These are phyloP conservation scores for Mycosphaerelloides madeirae DNA, from an alignment of 2,329 filamentous ascomycete genomes.

Conservation along the genomic window DNA sequence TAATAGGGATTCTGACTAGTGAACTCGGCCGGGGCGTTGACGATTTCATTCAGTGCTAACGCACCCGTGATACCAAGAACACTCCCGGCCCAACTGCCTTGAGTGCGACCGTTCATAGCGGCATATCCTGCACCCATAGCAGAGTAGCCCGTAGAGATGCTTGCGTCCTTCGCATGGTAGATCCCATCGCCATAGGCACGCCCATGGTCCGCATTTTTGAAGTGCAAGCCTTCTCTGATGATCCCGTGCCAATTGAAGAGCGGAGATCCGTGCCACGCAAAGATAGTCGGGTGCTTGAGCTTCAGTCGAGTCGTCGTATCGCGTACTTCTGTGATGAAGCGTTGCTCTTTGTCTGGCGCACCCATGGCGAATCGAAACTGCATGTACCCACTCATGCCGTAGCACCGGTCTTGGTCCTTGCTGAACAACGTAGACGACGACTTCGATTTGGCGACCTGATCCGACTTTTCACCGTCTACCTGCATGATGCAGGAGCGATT, in stretches of 20 bases:
- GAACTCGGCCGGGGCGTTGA: constrained; percentile 67
- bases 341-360: constrained; percentile 77
- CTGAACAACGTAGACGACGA: constrained; percentile 3
- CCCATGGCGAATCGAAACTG: constrained; percentile 89
- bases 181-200: constrained; percentile 73
- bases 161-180: constrained; percentile 65
- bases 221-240: constrained; percentile 72
- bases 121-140: constrained; percentile 7
- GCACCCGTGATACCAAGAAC: constrained; percentile 52
- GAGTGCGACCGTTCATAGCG: background rate
- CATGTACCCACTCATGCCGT: constrained; percentile 61
- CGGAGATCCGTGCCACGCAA: constrained; percentile 80
- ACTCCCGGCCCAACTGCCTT: constrained; percentile 60
- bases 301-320: constrained; percentile 39
- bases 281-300: constrained; percentile 61
- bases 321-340: constrained; percentile 62
- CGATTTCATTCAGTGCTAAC: constrained; percentile 77
- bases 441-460: background rate
- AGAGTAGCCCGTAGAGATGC: constrained; percentile 53
- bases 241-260: constrained; percentile 86
- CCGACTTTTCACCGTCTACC: constrained; percentile 47
- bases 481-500: constrained; percentile 83
- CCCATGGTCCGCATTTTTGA: constrained; percentile 57
- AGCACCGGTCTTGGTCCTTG: constrained; percentile 44
- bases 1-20: constrained; percentile 54